Evolutionary conservation across 495 filamentous ascomycete species (phyloP), one percentile per base, ranked within the genome.

Genomic region (Tuber aestivum): DNA sequence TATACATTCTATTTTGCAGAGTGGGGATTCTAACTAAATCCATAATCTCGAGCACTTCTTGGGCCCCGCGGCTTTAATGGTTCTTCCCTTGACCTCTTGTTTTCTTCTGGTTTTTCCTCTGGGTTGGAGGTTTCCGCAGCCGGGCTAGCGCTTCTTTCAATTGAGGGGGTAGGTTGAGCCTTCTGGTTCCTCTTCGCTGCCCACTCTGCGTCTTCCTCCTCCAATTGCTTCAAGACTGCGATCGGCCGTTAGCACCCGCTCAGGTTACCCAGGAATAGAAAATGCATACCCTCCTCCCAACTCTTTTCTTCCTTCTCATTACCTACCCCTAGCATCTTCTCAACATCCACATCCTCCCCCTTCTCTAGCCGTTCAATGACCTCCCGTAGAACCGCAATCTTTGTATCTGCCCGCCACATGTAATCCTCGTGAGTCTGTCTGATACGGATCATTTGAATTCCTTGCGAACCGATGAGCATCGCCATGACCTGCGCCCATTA

Each of bases 291-390:
- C 81, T 96, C 91, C 84, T 95, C 92, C 95, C 96, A 99, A 27
- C 45, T 78, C 82, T 92, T 92, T 80, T 87, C 85, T 83, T 98
- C 95, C 83, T 89, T 89, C 77, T 87, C 87, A 83, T 94, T 90
- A 0, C 94, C 94, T 1, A 93, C 92, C 12, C 95, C 95, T 74
- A 99, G 81, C 72, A 91, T 84, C 80, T 88, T 90, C 82, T 94
- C 93, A 12, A 98, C 93, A 84, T 98, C 94, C 18, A 98, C 93
- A 35, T 94, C 87, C 84, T 99, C 94, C 21, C 95, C 96, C 41
- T 84, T 89, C 83, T 96, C 90, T 42, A 97, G 87, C 79, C 88
- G 89, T 78, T 93, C 91, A 75, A 98, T 89, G 0, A 97, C 92
- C 82, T 97, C 95, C 74, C 88, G 89, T 65, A 99, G 82, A 45